A percentile compares a stretch with the other conserved stretches of the same genome.
Evolutionary conservation across 129 eudicot species (phyloP).

Genomic region (Ambrosia artemisiifolia): DNA sequence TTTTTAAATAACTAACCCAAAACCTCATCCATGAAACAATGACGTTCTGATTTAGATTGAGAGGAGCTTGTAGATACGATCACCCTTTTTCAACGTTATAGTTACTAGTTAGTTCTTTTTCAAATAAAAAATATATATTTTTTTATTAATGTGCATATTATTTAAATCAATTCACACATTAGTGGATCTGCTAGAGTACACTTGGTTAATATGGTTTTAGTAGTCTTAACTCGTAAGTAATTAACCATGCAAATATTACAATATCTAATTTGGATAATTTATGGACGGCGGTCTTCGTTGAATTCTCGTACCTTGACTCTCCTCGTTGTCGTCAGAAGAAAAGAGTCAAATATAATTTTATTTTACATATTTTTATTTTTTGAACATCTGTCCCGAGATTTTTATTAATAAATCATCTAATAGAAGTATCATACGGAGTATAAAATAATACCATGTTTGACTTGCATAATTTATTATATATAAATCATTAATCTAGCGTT

Average conservation of each 20-base stretch:
- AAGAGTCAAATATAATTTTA: not conserved
- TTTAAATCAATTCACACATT: not conserved
- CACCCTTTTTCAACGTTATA: not conserved
- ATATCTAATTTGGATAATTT: conserved; percentile 1
- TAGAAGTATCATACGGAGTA: no score
- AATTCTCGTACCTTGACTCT: not conserved
- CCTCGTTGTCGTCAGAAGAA: not conserved
- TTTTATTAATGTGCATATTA: not conserved
- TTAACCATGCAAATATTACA: not conserved
- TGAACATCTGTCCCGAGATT: no score
- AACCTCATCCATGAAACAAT: not conserved
- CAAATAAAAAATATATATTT: not conserved
- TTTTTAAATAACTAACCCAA: not conserved
- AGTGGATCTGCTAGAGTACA: not conserved
- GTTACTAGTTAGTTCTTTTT: not conserved
- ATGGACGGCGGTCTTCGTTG: not conserved
- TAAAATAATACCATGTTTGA: no score
- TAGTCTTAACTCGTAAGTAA: conserved; percentile 1
- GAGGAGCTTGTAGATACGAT: not conserved
- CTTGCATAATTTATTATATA: no score
- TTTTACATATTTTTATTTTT: no score
- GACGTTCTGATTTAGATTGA: not conserved
- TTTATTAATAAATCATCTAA: no score
- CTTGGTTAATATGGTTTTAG: not conserved
- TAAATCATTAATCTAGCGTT: no score